A percentile compares a stretch with the other conserved stretches of the same genome.
These are phyloP conservation scores for Botryotinia globosa DNA, from an alignment of 2,329 filamentous ascomycete species.

Conservation along the genomic window DNA sequence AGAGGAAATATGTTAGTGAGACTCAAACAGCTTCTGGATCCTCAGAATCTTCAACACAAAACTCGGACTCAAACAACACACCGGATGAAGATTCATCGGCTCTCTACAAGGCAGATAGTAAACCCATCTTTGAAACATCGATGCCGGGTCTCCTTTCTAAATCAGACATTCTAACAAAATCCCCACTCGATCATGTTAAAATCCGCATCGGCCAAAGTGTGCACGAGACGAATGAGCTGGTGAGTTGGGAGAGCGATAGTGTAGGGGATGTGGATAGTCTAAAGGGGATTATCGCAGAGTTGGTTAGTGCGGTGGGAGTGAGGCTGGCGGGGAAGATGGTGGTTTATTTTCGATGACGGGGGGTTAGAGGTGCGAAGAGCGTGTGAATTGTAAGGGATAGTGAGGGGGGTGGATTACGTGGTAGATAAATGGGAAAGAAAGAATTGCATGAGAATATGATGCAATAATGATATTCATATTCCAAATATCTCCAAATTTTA, in stretches of 20 bases:
- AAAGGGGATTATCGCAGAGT: constrained; percentile 63
- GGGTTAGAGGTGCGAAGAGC: rapidly evolving
- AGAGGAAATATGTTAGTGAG: constrained; percentile 31
- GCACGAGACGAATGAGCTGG: constrained; percentile 32
- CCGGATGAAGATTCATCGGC: constrained; percentile 21
- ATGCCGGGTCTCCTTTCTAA: constrained; percentile 66
- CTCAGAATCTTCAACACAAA: constrained; percentile 11
- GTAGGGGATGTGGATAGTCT: constrained; percentile 51
- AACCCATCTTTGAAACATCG: constrained; percentile 53
- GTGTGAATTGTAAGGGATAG: neutral
- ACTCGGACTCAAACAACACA: constrained; percentile 8
- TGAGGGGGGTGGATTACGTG: neutral
- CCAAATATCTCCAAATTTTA: no score
- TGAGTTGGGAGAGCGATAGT: constrained; percentile 56
- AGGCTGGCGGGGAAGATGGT: constrained; percentile 46
- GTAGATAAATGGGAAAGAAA: neutral
- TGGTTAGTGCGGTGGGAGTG: constrained; percentile 63
- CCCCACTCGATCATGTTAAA: constrained; percentile 59
- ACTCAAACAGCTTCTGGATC: neutral
- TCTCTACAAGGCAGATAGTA: constrained; percentile 24
- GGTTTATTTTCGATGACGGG: neutral
- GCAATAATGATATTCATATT: neutral
- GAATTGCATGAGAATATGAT: neutral
- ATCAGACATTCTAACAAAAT: constrained; percentile 47
- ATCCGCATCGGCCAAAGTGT: constrained; percentile 45